These are phyloP conservation scores for Saksenaea oblongispora DNA, from an alignment of 371 early-diverging fungal species.

Conservation along the genomic window DNA sequence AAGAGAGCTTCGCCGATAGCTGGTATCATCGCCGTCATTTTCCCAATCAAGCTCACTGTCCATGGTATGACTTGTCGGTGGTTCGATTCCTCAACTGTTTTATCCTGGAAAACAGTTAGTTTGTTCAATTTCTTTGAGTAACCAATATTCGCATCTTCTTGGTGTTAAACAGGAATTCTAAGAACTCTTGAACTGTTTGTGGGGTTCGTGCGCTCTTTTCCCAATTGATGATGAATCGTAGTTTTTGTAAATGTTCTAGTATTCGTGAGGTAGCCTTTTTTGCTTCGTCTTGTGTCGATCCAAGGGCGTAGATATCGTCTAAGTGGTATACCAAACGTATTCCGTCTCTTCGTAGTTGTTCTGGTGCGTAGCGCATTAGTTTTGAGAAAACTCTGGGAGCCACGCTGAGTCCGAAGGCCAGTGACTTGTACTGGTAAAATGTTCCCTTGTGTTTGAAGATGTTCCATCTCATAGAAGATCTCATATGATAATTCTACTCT, in stretches of 20 bases:
- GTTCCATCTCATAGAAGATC: too few relatives aligned
- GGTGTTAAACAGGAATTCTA: slow-evolving; percentile 14
- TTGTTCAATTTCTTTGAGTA: slow-evolving; percentile 9
- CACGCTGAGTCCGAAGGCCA: background rate
- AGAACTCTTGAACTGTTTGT: slow-evolving; percentile 3
- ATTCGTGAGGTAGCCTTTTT: background rate
- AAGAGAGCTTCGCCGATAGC: slow-evolving; percentile 17
- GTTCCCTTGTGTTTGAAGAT: too few relatives aligned
- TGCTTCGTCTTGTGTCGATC: background rate
- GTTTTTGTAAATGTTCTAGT: background rate
- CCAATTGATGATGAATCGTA: slow-evolving; percentile 10
- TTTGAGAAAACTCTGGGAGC: slow-evolving; percentile 1
- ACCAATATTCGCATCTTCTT: slow-evolving; percentile 13
- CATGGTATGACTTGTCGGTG: slow-evolving; percentile 10
- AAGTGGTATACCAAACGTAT: slow-evolving; percentile 9
- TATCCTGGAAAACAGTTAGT: background rate
- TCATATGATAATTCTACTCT: too few relatives aligned
- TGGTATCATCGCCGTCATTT: slow-evolving; percentile 17
- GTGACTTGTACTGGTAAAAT: background rate
- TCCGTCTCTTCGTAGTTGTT: slow-evolving; percentile 7
- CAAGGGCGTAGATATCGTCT: slow-evolving; percentile 18
- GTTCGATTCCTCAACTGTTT: background rate
- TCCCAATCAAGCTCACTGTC: slow-evolving; percentile 18
- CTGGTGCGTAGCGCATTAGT: slow-evolving; percentile 6
- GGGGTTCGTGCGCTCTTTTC: slow-evolving; percentile 10